Conservation (phyloP, 1,284 basidiomycete species). For the Tetrapyrgos nigripes region DNA sequence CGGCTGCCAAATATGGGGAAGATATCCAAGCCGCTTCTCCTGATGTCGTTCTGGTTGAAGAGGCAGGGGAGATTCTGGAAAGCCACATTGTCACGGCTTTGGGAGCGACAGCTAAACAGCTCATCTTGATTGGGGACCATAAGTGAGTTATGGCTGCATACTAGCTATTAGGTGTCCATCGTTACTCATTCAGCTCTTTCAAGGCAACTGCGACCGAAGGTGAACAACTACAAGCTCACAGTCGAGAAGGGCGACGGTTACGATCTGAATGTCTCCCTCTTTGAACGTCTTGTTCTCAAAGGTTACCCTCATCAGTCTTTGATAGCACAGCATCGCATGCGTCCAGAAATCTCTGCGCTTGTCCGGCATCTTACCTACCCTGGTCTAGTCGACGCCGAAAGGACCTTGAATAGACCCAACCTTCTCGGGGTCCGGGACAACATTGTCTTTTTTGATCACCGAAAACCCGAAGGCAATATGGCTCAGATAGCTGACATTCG, state of each 20-base stretch:
- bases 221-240: conserved; percentile 65
- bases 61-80: conserved; percentile 75
- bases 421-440: conserved; percentile 61
- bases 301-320: conserved; percentile 66
- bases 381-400: conserved; percentile 59
- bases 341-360: conserved; percentile 68
- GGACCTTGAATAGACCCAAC: conserved; percentile 53
- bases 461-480: conserved; percentile 59
- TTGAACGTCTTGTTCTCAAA: conserved; percentile 68
- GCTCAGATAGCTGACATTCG: conserved; percentile 44
- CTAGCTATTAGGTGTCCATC: no score
- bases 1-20: conserved; percentile 63
- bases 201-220: conserved; percentile 76
- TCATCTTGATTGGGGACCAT: conserved; percentile 74
- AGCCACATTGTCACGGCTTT: conserved; percentile 68
- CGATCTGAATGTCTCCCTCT: conserved; percentile 68
- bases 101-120: conserved; percentile 49
- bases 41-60: conserved; percentile 65
- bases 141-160: conserved; percentile 51
- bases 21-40: conserved; percentile 52
- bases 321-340: conserved; percentile 67
- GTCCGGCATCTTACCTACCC: conserved; percentile 70
- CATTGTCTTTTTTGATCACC: conserved; percentile 65
- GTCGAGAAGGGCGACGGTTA: conserved; percentile 70
- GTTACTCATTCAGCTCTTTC: neutral